These are phyloP conservation scores for Xylaria curta DNA, from an alignment of 495 filamentous ascomycete genomes.

Conservation along the genomic window DNA sequence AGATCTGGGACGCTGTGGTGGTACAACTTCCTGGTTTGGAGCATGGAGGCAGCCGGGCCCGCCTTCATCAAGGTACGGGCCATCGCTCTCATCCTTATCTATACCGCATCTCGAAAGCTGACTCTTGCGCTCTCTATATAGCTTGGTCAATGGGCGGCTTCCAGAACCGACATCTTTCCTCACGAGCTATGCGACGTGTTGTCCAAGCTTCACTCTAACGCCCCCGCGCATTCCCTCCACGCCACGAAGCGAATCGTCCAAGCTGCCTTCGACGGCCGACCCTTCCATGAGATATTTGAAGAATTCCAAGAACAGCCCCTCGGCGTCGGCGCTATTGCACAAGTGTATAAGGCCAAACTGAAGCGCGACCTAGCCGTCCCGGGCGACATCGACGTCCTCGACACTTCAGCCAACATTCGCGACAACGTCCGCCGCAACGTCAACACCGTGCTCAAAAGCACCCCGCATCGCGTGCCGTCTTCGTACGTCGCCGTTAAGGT, in stretches of 20 bases:
- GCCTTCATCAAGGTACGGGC: constrained; percentile 91
- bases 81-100: neutral
- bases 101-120: constrained; percentile 24
- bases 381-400: constrained; percentile 62
- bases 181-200: constrained; percentile 88
- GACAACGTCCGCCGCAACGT: constrained; percentile 80
- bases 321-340: constrained; percentile 95
- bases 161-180: constrained; percentile 97
- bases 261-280: constrained; percentile 78
- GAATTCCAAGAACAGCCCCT: constrained; percentile 92
- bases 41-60: constrained; percentile 93
- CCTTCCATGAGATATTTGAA: constrained; percentile 93
- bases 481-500: constrained; percentile 97
- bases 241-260: constrained; percentile 79
- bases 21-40: constrained; percentile 85
- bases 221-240: constrained; percentile 85
- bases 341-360: constrained; percentile 95
- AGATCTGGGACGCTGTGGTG: constrained; percentile 88
- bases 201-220: constrained; percentile 94
- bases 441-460: constrained; percentile 82
- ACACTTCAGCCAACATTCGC: constrained; percentile 61
- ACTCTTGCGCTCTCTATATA: constrained; percentile 44
- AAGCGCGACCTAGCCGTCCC: constrained; percentile 76
- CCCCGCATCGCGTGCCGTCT: constrained; percentile 84
- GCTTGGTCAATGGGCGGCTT: constrained; percentile 99